Percentiles rank a stretch among this genome's conserved stretches.
These are phyloP conservation scores for Parietaria judaica DNA, from an alignment of 306 rosid species.

Conservation along the genomic window DNA sequence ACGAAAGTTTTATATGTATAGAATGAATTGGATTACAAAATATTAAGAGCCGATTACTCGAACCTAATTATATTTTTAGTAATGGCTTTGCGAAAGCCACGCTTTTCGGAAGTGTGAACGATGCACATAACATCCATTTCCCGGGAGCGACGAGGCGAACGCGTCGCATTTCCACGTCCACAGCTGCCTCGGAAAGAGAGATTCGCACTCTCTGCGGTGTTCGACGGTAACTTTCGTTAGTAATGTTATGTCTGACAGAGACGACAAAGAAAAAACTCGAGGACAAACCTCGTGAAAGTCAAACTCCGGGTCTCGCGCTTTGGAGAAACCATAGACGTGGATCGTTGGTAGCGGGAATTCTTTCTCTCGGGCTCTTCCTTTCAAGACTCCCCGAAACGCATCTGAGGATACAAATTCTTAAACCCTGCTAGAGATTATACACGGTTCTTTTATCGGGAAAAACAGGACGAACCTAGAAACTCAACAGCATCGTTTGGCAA, in stretches of 20 bases:
- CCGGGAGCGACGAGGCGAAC: slow-evolving; percentile 90
- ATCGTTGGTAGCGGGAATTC: slow-evolving; percentile 55
- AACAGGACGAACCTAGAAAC: slow-evolving; percentile 52
- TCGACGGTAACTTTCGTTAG: background rate
- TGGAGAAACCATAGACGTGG: slow-evolving; percentile 94
- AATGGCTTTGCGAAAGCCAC: slow-evolving; percentile 56
- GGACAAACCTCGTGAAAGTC: slow-evolving; percentile 76
- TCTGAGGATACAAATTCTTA: slow-evolving; percentile 25
- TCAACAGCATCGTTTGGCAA: slow-evolving; percentile 87
- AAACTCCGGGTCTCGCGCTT: slow-evolving; percentile 90
- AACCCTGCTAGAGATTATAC: no score
- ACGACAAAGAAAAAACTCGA: background rate
- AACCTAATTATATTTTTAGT: slow-evolving; percentile 19
- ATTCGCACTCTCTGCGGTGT: slow-evolving; percentile 67
- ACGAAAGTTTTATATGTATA: no score
- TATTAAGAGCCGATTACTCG: background rate
- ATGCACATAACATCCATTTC: slow-evolving; percentile 95
- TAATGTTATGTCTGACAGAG: background rate
- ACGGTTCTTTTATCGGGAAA: background rate
- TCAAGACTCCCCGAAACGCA: slow-evolving; percentile 68
- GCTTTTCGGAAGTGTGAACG: slow-evolving; percentile 69
- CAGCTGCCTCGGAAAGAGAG: slow-evolving; percentile 66
- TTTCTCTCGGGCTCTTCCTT: slow-evolving; percentile 34
- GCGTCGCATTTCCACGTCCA: slow-evolving; percentile 64
- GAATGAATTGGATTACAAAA: background rate